Evolutionary conservation across 768 basidiomycete species (phyloP), one percentile per base, ranked within the genome.

Genomic region (Hygrophorus pudorinus): DNA sequence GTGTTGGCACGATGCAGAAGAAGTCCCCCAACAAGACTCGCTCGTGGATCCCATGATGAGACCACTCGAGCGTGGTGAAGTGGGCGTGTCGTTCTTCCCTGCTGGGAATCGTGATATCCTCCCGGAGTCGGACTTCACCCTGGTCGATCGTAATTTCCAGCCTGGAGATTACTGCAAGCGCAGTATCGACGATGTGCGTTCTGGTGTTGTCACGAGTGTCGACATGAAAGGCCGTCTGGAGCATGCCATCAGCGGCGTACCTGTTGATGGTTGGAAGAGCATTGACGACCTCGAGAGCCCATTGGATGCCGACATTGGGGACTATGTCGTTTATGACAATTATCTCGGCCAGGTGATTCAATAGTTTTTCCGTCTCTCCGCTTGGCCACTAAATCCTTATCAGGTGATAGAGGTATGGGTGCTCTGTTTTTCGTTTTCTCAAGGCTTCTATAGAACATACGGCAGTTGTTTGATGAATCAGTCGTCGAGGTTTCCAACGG

Each of bases 1-100:
- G 63, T 87, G 82, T 54, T 92, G 89, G 90, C 82, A 87, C 49
- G 87, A 91, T 58, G 78, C 80, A 8, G 88, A 92, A 51, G 86
- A 88, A 47, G 57, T 76, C 11, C 71, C 70, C 27, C 63, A 68
- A 2, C 58, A 64, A 20, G 62, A 65, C 29, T 60, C 61, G 13
- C 54, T 68, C 44, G 52, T 67, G 33, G 85, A 90, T 60, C 83
- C 85, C 10, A 68, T 90, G 42, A 77, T 87, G 72, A 72, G 88
- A 37, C 78, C 80, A 8, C 72, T 92, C 16, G 55, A 70, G 42
- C 78, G 73, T 42, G 89, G 89, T 32, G 89, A 92, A 70, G 81
- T 91, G 35, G 87, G 85, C 38, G 77, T 92, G 31, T 78, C 81
- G 14, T 87, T 82, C 59, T 66, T 79, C 29, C 65, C 71, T 0